Conservation (phyloP, 495 filamentous ascomycete species). For the Chaetomium cochliodes region DNA sequence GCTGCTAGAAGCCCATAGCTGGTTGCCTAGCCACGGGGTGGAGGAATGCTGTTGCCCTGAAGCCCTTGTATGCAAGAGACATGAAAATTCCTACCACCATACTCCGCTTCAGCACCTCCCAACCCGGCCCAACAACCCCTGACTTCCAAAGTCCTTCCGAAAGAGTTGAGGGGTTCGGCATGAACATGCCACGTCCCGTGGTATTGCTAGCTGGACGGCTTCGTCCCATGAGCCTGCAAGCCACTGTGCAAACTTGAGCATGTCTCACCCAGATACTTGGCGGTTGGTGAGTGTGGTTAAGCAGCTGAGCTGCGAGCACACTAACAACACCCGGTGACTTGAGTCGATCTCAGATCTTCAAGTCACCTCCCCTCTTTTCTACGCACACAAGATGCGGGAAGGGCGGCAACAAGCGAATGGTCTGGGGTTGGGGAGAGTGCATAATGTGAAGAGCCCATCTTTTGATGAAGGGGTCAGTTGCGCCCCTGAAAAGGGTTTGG, state of each 20-base stretch:
- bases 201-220: background rate
- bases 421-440: slow-evolving; percentile 1
- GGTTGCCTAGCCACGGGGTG: background rate
- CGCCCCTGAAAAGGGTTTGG: slow-evolving; percentile 10
- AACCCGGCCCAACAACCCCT: background rate
- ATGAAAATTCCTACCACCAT: background rate
- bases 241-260: slow-evolving; percentile 14
- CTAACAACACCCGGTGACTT: background rate
- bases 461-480: slow-evolving; percentile 28
- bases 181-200: slow-evolving; percentile 1
- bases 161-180: background rate
- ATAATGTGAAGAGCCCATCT: background rate
- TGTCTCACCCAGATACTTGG: slow-evolving; percentile 13
- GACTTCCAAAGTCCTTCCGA: background rate
- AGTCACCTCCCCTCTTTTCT: background rate
- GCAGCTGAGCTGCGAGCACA: background rate
- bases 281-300: background rate
- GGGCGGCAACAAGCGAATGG: slow-evolving; percentile 21
- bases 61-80: background rate
- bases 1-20: background rate
- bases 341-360: background rate
- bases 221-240: background rate
- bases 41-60: slow-evolving; percentile 1
- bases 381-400: slow-evolving; percentile 5
- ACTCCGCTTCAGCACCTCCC: background rate